These are phyloP conservation scores for Hypoxylon lienhwacheense DNA, from an alignment of 495 filamentous ascomycete species.

Conservation along the genomic window DNA sequence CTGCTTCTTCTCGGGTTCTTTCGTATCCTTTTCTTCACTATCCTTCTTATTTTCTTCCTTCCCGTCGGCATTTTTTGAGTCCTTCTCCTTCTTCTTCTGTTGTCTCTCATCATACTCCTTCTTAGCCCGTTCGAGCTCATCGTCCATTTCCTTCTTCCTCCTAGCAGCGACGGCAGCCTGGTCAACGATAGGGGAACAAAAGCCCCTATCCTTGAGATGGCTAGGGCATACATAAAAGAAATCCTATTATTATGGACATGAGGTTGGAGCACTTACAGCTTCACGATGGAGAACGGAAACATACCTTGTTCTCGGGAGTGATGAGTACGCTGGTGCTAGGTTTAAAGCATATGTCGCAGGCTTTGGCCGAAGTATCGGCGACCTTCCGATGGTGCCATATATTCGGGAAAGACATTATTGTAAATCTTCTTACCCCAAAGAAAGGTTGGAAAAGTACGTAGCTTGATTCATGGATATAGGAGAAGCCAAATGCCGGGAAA, in stretches of 20 bases:
- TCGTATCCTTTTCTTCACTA: constrained; percentile 51
- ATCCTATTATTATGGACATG: constrained; percentile 59
- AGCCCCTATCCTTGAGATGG: constrained; percentile 82
- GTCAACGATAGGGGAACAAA: constrained; percentile 78
- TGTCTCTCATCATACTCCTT: constrained; percentile 77
- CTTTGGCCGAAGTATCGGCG: constrained; percentile 76
- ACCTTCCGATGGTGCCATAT: constrained; percentile 86
- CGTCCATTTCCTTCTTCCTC: constrained; percentile 69
- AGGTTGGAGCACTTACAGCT: constrained; percentile 18
- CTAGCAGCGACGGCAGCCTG: constrained; percentile 71
- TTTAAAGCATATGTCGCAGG: constrained; percentile 91
- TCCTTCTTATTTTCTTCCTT: constrained; percentile 50
- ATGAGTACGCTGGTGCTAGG: constrained; percentile 83
- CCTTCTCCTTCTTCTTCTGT: constrained; percentile 64
- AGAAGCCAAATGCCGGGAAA: no score
- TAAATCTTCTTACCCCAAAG: not conserved
- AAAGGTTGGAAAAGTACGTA: not conserved
- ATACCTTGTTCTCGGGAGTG: constrained; percentile 86
- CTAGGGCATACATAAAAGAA: constrained; percentile 89
- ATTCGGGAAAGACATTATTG: constrained; percentile 66
- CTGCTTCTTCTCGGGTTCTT: constrained; percentile 44
- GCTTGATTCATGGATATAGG: no score
- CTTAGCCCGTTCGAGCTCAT: constrained; percentile 72
- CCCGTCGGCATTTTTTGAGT: constrained; percentile 52
- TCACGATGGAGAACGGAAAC: constrained; percentile 12